phyloP scores from a whole-genome alignment of 2,329 filamentous ascomycete species.

The Neopestalotiopsis rosae region DNA sequence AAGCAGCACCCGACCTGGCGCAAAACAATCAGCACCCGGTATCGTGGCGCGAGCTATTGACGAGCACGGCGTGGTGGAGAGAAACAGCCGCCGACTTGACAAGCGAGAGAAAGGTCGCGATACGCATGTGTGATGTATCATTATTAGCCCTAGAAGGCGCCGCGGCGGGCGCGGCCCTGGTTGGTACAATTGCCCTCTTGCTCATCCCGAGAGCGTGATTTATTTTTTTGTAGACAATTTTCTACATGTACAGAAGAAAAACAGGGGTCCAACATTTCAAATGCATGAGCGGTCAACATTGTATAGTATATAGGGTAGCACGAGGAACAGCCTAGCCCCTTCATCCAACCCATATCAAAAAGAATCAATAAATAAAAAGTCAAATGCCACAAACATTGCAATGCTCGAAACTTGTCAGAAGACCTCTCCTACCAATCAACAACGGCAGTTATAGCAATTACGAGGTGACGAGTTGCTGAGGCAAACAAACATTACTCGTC shows the following conservation, averaged over 20 bases:
- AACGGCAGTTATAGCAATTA: background rate
- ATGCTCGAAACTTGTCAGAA: background rate
- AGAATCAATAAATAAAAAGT: background rate
- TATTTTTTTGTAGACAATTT: no score
- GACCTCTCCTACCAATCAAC: background rate
- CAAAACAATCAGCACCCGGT: conserved; percentile 21
- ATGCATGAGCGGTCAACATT: background rate
- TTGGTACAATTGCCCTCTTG: conserved; percentile 55
- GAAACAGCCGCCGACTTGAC: conserved; percentile 61
- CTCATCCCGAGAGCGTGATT: conserved; percentile 27
- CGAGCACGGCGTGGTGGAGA: conserved; percentile 52
- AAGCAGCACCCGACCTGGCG: conserved; percentile 19
- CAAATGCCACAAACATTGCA: background rate
- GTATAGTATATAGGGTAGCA: conserved; percentile 4
- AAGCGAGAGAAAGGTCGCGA: conserved; percentile 67
- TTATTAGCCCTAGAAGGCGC: conserved; percentile 72
- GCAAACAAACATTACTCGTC: background rate
- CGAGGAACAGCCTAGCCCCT: background rate
- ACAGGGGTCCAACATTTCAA: background rate
- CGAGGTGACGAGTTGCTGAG: background rate
- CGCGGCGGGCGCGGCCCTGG: conserved; percentile 67
- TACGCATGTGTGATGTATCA: conserved; percentile 74
- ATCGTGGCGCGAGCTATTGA: conserved; percentile 49
- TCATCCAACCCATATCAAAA: background rate
- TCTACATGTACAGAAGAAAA: background rate